Percentiles rank a stretch among this genome's conserved stretches.
Evolutionary conservation across 2,329 filamentous ascomycete species (phyloP).

Genomic region (Diaporthe citriasiana): DNA sequence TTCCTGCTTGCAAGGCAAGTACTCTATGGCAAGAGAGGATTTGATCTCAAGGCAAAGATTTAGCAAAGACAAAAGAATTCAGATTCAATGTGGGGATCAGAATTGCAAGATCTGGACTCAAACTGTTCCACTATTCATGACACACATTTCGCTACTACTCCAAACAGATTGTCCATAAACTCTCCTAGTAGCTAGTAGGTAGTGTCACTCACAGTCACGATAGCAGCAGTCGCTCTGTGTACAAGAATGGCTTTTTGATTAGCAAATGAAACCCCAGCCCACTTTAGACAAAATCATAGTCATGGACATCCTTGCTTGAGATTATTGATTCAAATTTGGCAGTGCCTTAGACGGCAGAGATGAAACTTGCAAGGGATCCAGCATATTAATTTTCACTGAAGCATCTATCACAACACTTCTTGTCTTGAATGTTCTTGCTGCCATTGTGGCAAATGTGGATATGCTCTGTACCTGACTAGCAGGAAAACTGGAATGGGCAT

Average conservation of each 20-base stretch:
- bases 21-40: conserved; percentile 28
- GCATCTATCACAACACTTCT: too few relatives aligned
- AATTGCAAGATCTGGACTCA: background rate
- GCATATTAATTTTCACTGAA: background rate
- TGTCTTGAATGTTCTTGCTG: background rate
- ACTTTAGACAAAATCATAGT: background rate
- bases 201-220: background rate
- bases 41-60: conserved; percentile 21
- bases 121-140: background rate
- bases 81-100: background rate
- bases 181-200: background rate
- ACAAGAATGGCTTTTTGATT: background rate
- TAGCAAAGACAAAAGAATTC: background rate
- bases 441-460: background rate
- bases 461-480: background rate
- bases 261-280: background rate
- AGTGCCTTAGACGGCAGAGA: background rate
- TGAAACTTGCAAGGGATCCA: background rate
- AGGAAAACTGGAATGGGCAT: background rate
- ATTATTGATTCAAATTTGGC: background rate
- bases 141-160: background rate
- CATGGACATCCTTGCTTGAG: background rate
- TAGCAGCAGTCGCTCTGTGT: too few relatives aligned
- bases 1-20: conserved; percentile 48
- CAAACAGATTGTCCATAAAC: background rate